These are phyloP conservation scores for Moniliophthora roreri DNA, from an alignment of 1,284 basidiomycete genomes.

Conservation along the genomic window DNA sequence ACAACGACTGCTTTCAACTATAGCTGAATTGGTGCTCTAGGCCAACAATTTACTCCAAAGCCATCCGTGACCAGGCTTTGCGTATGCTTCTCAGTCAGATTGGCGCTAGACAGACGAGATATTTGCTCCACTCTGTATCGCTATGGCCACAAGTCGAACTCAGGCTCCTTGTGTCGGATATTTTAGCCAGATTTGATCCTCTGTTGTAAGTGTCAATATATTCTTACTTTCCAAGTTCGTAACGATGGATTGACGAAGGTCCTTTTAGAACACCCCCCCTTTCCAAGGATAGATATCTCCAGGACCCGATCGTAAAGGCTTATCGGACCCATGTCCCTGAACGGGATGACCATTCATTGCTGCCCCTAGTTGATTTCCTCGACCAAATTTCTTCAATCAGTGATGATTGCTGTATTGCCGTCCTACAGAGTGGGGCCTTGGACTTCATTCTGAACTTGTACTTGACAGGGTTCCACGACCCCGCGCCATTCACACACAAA, in stretches of 20 bases:
- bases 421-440: constrained; percentile 1
- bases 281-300: background rate
- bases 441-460: constrained; percentile 10
- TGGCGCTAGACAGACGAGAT: constrained; percentile 1
- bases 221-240: background rate
- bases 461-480: constrained; percentile 7
- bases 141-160: constrained; percentile 5
- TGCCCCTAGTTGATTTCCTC: constrained; percentile 9
- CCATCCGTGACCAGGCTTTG: constrained; percentile 5
- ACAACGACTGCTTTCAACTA: background rate
- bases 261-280: background rate
- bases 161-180: constrained; percentile 2
- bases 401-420: background rate
- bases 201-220: background rate
- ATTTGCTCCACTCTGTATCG: constrained; percentile 1
- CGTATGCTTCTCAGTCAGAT: constrained; percentile 5
- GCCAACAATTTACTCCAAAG: constrained; percentile 7
- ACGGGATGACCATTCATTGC: background rate
- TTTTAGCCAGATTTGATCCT: constrained; percentile 6
- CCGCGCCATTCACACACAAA: background rate
- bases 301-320: background rate
- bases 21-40: background rate
- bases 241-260: background rate
- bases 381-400: background rate
- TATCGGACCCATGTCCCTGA: background rate